Evolutionary conservation across 441 rosid species (phyloP), one percentile per base, ranked within the genome.

Genomic region (Erodium texanum): DNA sequence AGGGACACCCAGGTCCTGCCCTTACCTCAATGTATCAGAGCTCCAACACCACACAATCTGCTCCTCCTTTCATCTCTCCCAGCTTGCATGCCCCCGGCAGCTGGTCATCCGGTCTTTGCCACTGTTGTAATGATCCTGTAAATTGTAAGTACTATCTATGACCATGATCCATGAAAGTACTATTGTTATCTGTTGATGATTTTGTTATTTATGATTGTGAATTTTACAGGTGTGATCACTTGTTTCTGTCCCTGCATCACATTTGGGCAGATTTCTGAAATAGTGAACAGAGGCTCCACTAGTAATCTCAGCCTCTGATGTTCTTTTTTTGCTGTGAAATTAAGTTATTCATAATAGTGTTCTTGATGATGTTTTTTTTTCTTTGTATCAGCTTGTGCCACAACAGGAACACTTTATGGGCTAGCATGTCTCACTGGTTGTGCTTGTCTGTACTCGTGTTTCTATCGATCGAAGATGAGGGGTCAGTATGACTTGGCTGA

Each of bases 171-270:
- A 1, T 1, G 4, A 1, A 27, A 27, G 2, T 27, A 27, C 29
- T 27, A 27, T 27, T 27, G 29, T 27, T 27, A 27, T 27, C 2
- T 27, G 29, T 27, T 27, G 29, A 27, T 27, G 29, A 27, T 27
- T 14, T 2, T 8, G 0, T 38, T 36, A 0, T 0, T 19, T 24
- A 54, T 43, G n/a, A 38, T 38, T 38, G 45, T 5, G 3, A 20
- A 8, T 38, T 12, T 12, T 10, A 5, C 23, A 81, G 84, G 84
- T 66, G 20, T 38, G 29, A 73, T 76, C 65, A 78, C 82, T 75
- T 78, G 79, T 36, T 77, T 74, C 58, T 78, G 84, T 63, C 84
- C 84, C 24, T 81, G 84, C 76, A 70, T 81, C 70, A 81, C 84
- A 18, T 79, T 79, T 24, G 84, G 84, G 19, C 84, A 81, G 69